Base-by-base conservation (phyloP, 352 stramenopile species). In the Pythium phragmiticola region DNA sequence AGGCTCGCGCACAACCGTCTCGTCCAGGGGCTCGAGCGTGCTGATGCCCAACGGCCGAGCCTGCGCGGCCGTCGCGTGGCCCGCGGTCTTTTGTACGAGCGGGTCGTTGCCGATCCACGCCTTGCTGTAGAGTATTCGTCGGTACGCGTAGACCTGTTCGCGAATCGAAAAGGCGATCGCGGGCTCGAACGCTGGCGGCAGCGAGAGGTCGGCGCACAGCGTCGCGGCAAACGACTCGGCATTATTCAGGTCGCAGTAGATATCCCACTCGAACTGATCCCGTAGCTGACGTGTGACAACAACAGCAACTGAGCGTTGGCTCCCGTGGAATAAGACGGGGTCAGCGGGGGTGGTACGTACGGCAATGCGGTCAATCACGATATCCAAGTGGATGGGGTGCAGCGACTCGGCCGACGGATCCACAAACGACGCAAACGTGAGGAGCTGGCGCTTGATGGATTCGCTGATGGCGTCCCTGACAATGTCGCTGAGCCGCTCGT, bases 201-300 rank as follows among this genome's bases (percentile, higher is more conserved):
- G 65, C 50, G 80, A 82, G 46, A 92, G 58, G 23, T 92, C 84
- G 49, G 65, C 61, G 39, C 80, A 87, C 19, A 92, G 60, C 49
- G 70, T 81, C 43, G 47, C 63, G 1, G 84, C 82, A 62, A 92
- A 92, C 7, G 56, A 56, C 49, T 90, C 72, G 5, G 73, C 75
- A 7, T 77, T 69, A 39, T 64, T 59, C 45, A 75, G 83, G 49
- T 80, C 69, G 41, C 78, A 83, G 36, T 70, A 80, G 34, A 90
- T 81, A 53, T 92, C 82, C 84, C 84, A 92, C 56, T 92, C 84
- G 30, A 92, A 89, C 60, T 91, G 84, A 66, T 92, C 84, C 9
- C 77, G 81, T 4, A 92, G 65, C 84, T 92, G 57, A 11, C 7
- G 13, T 42, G 11, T 30, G 26, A 30, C 26, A 30, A 34, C 8